phyloP scores from a whole-genome alignment of 108 stramenopile species.

The Pinguiococcus pyrenoidosus region DNA sequence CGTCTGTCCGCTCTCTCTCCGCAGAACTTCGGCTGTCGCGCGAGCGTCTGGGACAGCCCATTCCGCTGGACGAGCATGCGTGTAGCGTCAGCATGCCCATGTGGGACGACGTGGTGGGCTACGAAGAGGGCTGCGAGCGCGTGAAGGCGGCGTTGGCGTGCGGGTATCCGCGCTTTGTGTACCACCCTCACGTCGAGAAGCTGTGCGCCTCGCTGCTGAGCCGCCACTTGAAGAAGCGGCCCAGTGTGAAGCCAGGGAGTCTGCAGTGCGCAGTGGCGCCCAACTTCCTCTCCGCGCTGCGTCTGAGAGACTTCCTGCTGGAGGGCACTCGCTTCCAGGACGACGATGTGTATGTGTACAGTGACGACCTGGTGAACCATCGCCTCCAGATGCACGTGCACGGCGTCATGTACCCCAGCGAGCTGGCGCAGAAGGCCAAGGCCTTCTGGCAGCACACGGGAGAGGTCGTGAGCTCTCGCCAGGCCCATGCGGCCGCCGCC shows the following conservation, averaged over 20 bases:
- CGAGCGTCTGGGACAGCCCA: not conserved
- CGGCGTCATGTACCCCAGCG: constrained; percentile 48
- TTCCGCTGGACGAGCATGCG: not conserved
- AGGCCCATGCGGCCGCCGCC: constrained; percentile 28
- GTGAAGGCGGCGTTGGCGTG: constrained; percentile 43
- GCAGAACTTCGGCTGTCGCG: too few relatives aligned
- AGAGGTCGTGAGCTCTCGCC: constrained; percentile 43
- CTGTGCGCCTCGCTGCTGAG: constrained; percentile 28
- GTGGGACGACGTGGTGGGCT: constrained; percentile 4
- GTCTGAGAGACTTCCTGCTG: constrained; percentile 45
- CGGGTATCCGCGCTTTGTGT: constrained; percentile 57
- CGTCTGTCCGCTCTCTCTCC: too few relatives aligned
- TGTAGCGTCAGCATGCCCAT: not conserved
- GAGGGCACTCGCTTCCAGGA: constrained; percentile 6
- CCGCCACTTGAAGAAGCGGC: constrained; percentile 1
- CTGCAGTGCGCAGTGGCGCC: too few relatives aligned
- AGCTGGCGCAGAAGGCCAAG: constrained; percentile 48
- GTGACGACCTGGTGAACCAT: not conserved
- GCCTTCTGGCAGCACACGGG: constrained; percentile 61
- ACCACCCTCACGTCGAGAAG: constrained; percentile 49
- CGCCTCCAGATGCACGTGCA: constrained; percentile 22
- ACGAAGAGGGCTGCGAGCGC: constrained; percentile 45
- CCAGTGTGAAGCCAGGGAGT: not conserved
- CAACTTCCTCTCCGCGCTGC: constrained; percentile 30
- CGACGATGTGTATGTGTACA: not conserved